phyloP scores from a whole-genome alignment of 1,284 basidiomycete genomes.

The Athelia sp. region DNA sequence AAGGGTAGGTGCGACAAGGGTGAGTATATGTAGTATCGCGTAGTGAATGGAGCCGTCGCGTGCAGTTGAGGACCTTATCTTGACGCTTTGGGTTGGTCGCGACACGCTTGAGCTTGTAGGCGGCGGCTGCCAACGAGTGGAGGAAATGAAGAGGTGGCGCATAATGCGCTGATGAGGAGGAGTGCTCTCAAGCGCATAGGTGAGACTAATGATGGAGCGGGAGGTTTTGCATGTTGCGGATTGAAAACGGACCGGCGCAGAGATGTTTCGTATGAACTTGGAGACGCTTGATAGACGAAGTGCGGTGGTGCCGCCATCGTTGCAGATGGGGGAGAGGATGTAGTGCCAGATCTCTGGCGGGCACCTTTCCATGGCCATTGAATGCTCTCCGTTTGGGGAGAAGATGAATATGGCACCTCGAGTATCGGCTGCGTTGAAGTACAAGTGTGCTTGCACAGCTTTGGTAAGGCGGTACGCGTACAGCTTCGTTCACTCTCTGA shows the following conservation, averaged over 20 bases:
- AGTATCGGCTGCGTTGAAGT: too few species aligned
- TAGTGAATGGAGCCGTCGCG: background rate
- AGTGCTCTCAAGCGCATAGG: background rate
- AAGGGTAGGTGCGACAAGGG: background rate
- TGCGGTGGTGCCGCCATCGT: background rate
- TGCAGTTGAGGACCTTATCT: background rate
- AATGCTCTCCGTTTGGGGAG: too few species aligned
- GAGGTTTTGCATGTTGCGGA: background rate
- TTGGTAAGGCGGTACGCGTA: too few species aligned
- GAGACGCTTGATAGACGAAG: background rate
- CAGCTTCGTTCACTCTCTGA: too few species aligned
- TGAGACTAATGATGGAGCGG: background rate
- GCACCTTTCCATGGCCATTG: background rate
- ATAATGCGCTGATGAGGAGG: background rate
- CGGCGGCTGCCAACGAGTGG: background rate
- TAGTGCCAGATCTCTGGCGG: background rate
- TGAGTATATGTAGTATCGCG: background rate
- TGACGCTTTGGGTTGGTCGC: background rate
- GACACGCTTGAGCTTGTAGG: background rate
- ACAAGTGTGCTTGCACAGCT: too few species aligned
- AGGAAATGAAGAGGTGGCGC: background rate
- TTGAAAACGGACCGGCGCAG: background rate
- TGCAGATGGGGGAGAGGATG: background rate
- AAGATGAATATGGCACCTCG: too few species aligned
- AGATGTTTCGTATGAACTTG: background rate